phyloP scores from a whole-genome alignment of 2,329 filamentous ascomycete genomes.

The Colletotrichum sp. region DNA sequence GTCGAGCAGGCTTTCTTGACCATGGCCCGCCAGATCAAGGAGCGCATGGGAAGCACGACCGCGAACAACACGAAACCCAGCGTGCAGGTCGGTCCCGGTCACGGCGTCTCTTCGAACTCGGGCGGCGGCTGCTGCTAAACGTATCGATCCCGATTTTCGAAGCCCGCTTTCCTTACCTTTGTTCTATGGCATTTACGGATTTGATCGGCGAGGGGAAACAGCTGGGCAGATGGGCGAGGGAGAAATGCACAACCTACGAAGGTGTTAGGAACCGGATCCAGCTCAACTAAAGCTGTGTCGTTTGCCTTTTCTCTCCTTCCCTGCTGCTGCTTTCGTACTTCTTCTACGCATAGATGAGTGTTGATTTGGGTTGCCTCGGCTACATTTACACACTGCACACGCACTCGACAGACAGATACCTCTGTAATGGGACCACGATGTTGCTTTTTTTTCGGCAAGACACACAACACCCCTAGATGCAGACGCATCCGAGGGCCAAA shows the following conservation, averaged over 20 bases:
- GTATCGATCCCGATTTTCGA: neutral
- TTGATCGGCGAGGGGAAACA: conserved; percentile 19
- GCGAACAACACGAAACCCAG: conserved; percentile 98
- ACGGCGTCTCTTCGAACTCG: conserved; percentile 88
- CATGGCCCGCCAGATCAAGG: conserved; percentile 99
- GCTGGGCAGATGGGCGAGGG: conserved; percentile 11
- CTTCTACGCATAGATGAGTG: conserved; percentile 22
- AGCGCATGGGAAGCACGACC: conserved; percentile 96
- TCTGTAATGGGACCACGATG: conserved; percentile 18
- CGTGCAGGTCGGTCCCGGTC: conserved; percentile 93
- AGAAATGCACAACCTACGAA: conserved; percentile 5
- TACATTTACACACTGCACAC: conserved; percentile 11
- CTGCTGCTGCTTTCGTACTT: conserved; percentile 20
- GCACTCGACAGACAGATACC: conserved; percentile 16
- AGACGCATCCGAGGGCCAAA: neutral
- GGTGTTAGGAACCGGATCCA: conserved; percentile 18
- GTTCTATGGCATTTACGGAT: conserved; percentile 22
- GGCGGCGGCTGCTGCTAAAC: conserved; percentile 89
- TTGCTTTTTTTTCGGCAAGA: conserved; percentile 7
- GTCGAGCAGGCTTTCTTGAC: conserved; percentile 99
- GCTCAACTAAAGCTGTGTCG: conserved; percentile 18
- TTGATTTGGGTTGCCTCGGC: conserved; percentile 18
- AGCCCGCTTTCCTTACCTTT: conserved; percentile 19
- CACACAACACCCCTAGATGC: neutral
- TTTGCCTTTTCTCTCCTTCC: conserved; percentile 18